A percentile compares a stretch with the other conserved stretches of the same genome.
Conservation (phyloP, 2,329 filamentous ascomycete genomes). For the Blumeriella jaapii region DNA sequence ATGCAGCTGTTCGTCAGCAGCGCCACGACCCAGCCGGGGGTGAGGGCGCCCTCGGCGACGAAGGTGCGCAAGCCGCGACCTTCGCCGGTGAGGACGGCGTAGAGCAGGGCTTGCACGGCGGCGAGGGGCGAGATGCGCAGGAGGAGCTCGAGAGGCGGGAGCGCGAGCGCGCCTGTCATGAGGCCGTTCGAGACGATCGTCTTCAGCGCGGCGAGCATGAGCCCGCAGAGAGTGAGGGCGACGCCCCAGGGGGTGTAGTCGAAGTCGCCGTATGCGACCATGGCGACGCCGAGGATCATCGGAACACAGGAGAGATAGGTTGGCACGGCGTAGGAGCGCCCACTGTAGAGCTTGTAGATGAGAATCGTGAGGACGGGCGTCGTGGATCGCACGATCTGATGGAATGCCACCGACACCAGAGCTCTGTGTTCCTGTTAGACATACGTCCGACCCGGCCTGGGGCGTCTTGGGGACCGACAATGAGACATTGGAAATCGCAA, state of each 20-base stretch:
- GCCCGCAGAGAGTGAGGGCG: constrained; percentile 41
- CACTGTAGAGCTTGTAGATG: constrained; percentile 46
- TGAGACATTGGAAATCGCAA: constrained; percentile 53
- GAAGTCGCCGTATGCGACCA: constrained; percentile 52
- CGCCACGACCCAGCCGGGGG: constrained; percentile 21
- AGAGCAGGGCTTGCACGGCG: constrained; percentile 41
- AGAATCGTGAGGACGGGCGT: constrained; percentile 50
- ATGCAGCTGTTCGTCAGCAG: constrained; percentile 34
- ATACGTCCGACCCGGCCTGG: background rate
- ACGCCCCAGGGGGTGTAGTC: constrained; percentile 48
- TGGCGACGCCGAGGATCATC: constrained; percentile 46
- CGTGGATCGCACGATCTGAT: constrained; percentile 51
- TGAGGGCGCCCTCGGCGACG: constrained; percentile 3
- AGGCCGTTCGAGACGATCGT: constrained; percentile 53
- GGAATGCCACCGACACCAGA: constrained; percentile 54
- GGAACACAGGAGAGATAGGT: constrained; percentile 50
- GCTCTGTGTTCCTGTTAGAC: constrained; percentile 21
- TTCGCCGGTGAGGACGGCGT: constrained; percentile 42
- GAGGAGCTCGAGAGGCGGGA: constrained; percentile 49
- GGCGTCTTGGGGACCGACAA: constrained; percentile 29
- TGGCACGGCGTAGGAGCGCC: constrained; percentile 40
- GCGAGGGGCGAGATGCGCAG: constrained; percentile 51
- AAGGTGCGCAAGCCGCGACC: constrained; percentile 29
- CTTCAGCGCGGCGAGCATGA: constrained; percentile 44
- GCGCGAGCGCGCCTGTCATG: constrained; percentile 47